phyloP scores from a whole-genome alignment of 225 moss, liverwort and hornwort species.

The Thuidium tamariscinum region DNA sequence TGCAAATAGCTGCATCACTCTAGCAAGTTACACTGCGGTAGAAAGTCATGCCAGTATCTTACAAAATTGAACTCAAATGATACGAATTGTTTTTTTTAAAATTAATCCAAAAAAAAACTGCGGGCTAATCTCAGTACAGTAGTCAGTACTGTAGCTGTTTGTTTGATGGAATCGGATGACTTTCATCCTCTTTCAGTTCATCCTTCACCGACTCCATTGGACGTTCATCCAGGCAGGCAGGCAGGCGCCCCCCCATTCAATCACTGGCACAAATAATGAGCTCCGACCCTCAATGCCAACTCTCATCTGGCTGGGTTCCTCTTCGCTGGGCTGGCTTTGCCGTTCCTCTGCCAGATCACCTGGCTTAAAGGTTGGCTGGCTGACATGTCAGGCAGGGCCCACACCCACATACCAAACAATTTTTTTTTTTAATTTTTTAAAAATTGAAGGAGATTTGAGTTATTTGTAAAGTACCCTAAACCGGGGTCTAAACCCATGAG shows the following conservation, averaged over 20 bases:
- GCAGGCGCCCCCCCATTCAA: too few relatives aligned
- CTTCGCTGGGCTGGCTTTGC: neutral
- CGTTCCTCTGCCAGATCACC: neutral
- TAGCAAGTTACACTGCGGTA: too few relatives aligned
- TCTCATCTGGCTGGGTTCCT: neutral
- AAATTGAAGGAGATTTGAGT: too few relatives aligned
- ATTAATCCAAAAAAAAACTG: too few relatives aligned
- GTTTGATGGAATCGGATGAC: neutral
- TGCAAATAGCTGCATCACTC: neutral
- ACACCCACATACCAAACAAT: too few relatives aligned
- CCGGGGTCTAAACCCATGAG: too few relatives aligned
- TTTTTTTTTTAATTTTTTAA: too few relatives aligned
- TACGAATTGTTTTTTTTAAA: too few relatives aligned
- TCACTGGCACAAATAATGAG: neutral
- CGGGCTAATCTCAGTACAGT: too few relatives aligned
- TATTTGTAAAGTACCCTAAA: too few relatives aligned
- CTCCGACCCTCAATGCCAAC: too few relatives aligned
- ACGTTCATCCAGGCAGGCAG: neutral
- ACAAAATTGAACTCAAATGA: neutral
- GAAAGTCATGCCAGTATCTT: too few relatives aligned
- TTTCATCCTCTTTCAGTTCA: neutral
- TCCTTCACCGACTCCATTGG: neutral
- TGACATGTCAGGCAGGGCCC: neutral
- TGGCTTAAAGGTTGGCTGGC: neutral
- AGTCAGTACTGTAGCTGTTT: neutral